phyloP scores from a whole-genome alignment of 306 rosid genomes.

The Macrotyloma uniflorum region DNA sequence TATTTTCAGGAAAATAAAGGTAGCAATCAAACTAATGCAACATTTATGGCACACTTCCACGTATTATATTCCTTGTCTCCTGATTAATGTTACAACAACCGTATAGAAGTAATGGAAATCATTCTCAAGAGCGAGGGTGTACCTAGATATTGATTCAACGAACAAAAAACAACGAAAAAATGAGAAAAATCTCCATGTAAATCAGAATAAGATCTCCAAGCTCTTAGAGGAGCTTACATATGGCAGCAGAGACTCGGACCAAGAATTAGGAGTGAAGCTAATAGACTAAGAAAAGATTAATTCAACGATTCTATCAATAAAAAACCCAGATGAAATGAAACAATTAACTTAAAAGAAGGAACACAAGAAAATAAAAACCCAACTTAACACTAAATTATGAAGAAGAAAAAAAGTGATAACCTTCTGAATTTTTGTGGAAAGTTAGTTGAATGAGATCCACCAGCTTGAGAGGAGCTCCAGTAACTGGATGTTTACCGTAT shows the following conservation, averaged over 20 bases:
- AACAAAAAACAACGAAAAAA: background rate
- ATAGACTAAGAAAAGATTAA: conserved; percentile 1
- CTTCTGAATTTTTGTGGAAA: conserved; percentile 94
- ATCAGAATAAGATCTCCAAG: background rate
- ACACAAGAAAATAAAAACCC: background rate
- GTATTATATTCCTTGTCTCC: background rate
- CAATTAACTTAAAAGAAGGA: conserved; percentile 8
- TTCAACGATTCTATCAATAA: background rate
- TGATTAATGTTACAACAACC: background rate
- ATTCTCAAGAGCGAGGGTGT: background rate
- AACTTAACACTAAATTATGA: background rate
- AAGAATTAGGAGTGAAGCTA: background rate
- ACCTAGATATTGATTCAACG: background rate
- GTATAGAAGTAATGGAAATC: background rate
- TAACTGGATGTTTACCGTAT: conserved; percentile 88
- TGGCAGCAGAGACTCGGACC: background rate
- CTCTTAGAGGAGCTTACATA: background rate
- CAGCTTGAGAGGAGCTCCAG: conserved; percentile 74
- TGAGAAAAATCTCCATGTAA: background rate
- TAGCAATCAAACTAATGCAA: background rate
- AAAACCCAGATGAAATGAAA: conserved; percentile 4
- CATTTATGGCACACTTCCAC: background rate
- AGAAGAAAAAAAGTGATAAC: conserved; percentile 41
- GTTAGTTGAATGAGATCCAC: conserved; percentile 78
- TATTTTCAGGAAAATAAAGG: background rate